Percentiles rank a stretch among this genome's conserved stretches.
These are phyloP conservation scores for Pyrrhoderma noxium DNA, from an alignment of 1,284 basidiomycete genomes.

Conservation along the genomic window DNA sequence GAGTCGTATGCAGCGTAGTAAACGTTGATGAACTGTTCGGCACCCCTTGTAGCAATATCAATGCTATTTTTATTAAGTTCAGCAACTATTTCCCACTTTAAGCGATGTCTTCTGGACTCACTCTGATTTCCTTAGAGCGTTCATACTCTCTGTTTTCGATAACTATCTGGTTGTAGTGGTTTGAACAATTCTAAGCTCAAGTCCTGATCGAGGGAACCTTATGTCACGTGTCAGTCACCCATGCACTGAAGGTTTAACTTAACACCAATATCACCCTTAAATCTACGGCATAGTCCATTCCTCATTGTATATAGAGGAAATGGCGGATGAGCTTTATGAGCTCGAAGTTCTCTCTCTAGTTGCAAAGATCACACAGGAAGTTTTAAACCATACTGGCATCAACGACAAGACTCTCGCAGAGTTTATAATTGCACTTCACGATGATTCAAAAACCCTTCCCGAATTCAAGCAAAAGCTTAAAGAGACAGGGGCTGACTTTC, in stretches of 20 bases:
- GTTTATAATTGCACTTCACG: conserved; percentile 91
- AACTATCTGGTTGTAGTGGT: no score
- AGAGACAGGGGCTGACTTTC: conserved; percentile 80
- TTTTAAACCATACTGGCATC: conserved; percentile 77
- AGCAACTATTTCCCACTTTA: neutral
- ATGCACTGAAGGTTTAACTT: no score
- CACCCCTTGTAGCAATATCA: conserved; percentile 73
- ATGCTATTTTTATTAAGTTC: conserved; percentile 40
- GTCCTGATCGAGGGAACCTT: neutral
- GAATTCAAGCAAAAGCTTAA: conserved; percentile 82
- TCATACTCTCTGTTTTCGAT: no score
- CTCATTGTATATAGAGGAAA: conserved; percentile 25
- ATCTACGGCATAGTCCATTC: no score
- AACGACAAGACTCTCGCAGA: conserved; percentile 93
- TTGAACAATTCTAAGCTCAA: neutral
- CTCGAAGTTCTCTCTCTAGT: conserved; percentile 88
- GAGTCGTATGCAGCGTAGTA: conserved; percentile 79
- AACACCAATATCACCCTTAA: no score
- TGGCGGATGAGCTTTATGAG: conserved; percentile 81
- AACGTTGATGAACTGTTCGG: conserved; percentile 69
- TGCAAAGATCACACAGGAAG: conserved; percentile 83
- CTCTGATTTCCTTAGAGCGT: conserved; percentile 9
- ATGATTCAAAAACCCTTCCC: conserved; percentile 66
- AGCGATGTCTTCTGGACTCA: neutral
- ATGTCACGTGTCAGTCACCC: neutral